Conservation (phyloP, 306 rosid species). For the Gastrolobium villosum region DNA sequence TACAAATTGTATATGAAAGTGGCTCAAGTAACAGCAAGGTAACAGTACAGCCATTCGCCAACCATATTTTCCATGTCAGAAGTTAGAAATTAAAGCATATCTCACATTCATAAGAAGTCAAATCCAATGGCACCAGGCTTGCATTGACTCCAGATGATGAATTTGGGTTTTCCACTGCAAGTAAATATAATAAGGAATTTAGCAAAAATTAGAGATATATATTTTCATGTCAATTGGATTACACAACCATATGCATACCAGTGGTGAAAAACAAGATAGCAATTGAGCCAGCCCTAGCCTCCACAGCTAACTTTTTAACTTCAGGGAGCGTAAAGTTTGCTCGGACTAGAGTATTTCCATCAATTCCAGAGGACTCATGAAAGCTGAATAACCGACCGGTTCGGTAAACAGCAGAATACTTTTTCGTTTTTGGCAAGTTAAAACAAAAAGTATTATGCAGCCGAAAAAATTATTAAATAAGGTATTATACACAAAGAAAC, state of each 20-base stretch:
- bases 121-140: slow-evolving; percentile 57
- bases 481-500: slow-evolving; percentile 15
- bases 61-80: slow-evolving; percentile 16
- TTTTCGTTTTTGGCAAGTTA: slow-evolving; percentile 33
- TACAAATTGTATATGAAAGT: slow-evolving; percentile 25
- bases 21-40: slow-evolving; percentile 26
- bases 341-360: slow-evolving; percentile 56
- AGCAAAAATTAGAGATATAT: slow-evolving; percentile 12
- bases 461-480: slow-evolving; percentile 34
- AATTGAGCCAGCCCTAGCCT: slow-evolving; percentile 66
- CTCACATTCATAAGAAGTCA: slow-evolving; percentile 73
- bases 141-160: slow-evolving; percentile 56
- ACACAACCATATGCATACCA: slow-evolving; percentile 63
- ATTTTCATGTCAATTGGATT: slow-evolving; percentile 22
- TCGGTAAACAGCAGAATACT: slow-evolving; percentile 71
- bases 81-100: slow-evolving; percentile 45
- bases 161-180: slow-evolving; percentile 66
- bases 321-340: slow-evolving; percentile 79
- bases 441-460: slow-evolving; percentile 35
- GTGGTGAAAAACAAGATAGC: slow-evolving; percentile 72
- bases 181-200: slow-evolving; percentile 40
- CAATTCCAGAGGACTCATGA: slow-evolving; percentile 52
- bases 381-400: slow-evolving; percentile 65
- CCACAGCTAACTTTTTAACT: slow-evolving; percentile 65
- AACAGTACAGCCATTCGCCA: slow-evolving; percentile 1